These are phyloP conservation scores for Kazachstania kunashirensis DNA, from an alignment of 805 yeast genomes.

Conservation along the genomic window DNA sequence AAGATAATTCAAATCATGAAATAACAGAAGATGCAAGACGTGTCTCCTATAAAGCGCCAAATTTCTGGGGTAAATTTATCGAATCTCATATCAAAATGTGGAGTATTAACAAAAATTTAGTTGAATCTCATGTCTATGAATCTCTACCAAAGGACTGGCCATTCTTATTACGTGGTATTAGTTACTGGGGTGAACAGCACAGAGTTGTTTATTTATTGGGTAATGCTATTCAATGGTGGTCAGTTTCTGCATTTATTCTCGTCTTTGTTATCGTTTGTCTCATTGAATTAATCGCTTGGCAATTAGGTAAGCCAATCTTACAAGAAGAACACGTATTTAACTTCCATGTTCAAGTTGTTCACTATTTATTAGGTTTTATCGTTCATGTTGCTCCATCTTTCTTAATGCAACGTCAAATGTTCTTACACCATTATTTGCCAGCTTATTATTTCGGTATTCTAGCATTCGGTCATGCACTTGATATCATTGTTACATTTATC, in stretches of 20 bases:
- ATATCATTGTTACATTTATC: constrained; percentile 39
- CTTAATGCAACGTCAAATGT: constrained; percentile 87
- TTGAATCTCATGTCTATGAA: constrained; percentile 61
- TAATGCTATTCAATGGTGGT: constrained; percentile 76
- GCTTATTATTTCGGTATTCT: constrained; percentile 81
- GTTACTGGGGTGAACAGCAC: constrained; percentile 54
- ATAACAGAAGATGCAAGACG: constrained; percentile 37
- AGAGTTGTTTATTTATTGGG: constrained; percentile 65
- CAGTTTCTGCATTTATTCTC: constrained; percentile 44
- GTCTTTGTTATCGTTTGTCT: constrained; percentile 39
- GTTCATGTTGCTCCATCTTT: constrained; percentile 67
- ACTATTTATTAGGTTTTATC: constrained; percentile 60
- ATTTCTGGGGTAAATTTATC: constrained; percentile 49
- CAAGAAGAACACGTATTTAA: constrained; percentile 47
- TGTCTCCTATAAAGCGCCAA: constrained; percentile 42
- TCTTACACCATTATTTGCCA: constrained; percentile 89
- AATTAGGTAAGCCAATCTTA: constrained; percentile 43
- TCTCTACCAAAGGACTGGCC: constrained; percentile 73
- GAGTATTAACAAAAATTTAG: constrained; percentile 61
- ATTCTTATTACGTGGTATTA: constrained; percentile 62
- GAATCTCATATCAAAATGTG: constrained; percentile 72
- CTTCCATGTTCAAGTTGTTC: constrained; percentile 53
- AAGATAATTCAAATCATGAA: constrained; percentile 49
- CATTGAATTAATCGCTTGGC: constrained; percentile 51
- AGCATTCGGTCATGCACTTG: constrained; percentile 61